These are phyloP conservation scores for Trichoderma arundinaceum DNA, from an alignment of 2,329 filamentous ascomycete species.

Conservation along the genomic window DNA sequence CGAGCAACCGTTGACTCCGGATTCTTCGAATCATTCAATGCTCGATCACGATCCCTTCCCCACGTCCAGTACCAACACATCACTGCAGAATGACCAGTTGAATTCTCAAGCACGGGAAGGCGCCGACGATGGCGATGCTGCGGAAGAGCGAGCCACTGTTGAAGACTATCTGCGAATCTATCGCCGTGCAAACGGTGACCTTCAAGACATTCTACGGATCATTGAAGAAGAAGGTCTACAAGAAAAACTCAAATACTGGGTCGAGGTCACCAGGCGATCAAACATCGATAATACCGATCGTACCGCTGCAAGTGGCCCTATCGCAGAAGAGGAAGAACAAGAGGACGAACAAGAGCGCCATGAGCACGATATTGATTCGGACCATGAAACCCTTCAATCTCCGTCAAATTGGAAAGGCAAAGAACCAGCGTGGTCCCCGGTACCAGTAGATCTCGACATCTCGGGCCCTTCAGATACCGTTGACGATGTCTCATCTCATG, in stretches of 20 bases:
- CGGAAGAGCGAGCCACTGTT: constrained; percentile 37
- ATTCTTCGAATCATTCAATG: constrained; percentile 1
- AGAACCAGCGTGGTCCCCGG: constrained; percentile 34
- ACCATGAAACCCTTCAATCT: constrained; percentile 11
- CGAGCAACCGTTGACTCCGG: constrained; percentile 12
- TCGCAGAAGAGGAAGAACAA: neutral
- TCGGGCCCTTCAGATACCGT: constrained; percentile 30
- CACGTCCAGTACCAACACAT: constrained; percentile 9
- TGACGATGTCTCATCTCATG: constrained; percentile 30
- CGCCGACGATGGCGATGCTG: neutral
- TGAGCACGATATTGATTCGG: constrained; percentile 1
- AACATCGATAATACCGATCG: constrained; percentile 37
- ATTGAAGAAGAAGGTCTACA: constrained; percentile 65
- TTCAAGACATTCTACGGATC: constrained; percentile 63
- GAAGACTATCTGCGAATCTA: constrained; percentile 59
- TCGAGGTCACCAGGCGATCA: constrained; percentile 55
- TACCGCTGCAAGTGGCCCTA: neutral
- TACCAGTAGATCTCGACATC: constrained; percentile 24
- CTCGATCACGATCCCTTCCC: constrained; percentile 2
- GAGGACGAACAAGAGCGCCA: neutral
- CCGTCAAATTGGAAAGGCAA: constrained; percentile 38
- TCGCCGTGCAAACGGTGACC: constrained; percentile 64
- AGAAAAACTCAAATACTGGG: constrained; percentile 64
- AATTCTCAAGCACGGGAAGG: constrained; percentile 9
- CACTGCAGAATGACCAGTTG: constrained; percentile 1